A percentile compares a stretch with the other conserved stretches of the same genome.
Evolutionary conservation across 441 rosid genomes (phyloP).

Genomic region (Syzygium syzygioides): DNA sequence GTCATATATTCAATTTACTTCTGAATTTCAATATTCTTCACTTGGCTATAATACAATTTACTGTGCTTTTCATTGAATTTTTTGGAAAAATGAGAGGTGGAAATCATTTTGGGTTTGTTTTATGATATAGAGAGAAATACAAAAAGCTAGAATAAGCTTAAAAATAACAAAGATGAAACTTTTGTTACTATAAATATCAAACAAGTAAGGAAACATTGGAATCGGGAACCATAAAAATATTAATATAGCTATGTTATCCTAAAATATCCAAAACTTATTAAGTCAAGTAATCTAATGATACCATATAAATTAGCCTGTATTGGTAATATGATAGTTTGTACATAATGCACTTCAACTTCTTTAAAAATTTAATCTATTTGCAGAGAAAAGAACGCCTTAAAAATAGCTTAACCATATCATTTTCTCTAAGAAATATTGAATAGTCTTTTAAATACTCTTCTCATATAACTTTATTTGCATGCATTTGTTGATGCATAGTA

Average conservation of each 20-base stretch:
- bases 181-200: neutral
- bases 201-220: neutral
- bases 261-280: neutral
- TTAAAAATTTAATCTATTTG: neutral
- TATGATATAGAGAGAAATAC: neutral
- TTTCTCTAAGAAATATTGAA: too few species aligned
- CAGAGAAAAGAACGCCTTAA: neutral
- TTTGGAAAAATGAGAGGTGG: neutral
- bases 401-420: too few species aligned
- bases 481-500: neutral
- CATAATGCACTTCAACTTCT: neutral
- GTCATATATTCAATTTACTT: neutral
- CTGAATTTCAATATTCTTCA: neutral
- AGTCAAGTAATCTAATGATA: neutral
- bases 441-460: too few species aligned
- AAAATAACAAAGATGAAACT: neutral
- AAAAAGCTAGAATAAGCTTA: neutral
- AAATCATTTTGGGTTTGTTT: neutral
- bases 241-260: neutral
- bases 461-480: neutral
- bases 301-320: neutral
- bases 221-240: neutral
- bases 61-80: neutral
- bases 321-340: neutral
- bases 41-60: neutral